Base-by-base conservation (phyloP, 2,329 filamentous ascomycete species). In the Alternaria sp. region DNA sequence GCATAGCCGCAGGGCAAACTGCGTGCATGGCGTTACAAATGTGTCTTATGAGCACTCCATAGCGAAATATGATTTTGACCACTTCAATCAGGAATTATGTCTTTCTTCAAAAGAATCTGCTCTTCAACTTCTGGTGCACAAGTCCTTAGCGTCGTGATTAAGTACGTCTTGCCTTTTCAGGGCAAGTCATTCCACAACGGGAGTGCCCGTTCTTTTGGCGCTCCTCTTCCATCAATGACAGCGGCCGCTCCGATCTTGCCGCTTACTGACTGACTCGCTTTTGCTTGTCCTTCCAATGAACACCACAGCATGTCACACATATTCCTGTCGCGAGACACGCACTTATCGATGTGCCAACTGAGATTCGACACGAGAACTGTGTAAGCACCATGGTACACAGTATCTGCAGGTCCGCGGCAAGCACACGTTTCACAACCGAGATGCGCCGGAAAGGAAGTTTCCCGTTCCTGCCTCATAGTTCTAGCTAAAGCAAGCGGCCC, bases 1-100 rank as follows among this genome's bases (percentile, higher is more conserved):
- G 34, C 43, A 55, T 55, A 48, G 53, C 30, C 53, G 53, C 53
- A 40, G 16, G n/a, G 11, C n/a, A 18, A 16, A 50, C 10, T 58
- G 40, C 38, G 27, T 46, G 43, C 41, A 8, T 20, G 34, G 56
- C 28, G 50, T 48, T 54, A 36, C 16, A n/a, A 12, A 22, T 16
- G n/a, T 18, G 34, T n/a, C 14, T 57, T 28, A 30, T 38, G 40
- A 46, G 27, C 20, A 50, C 46, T 27, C 7, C 16, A 50, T 25
- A 38, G 34, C 34, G 20, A 50, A 27, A 50, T n/a, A 25, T 30
- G 5, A 36, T 38, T 25, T 50, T 50, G 22, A 43, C 40, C 6
- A 25, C 20, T 43, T 43, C 40, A 7, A 16, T 22, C 40, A 41
- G 0, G 0, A 22, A 22, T 0, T 3, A 22, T 41, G 11, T 5